Base-by-base conservation (phyloP, 169 alveolate genomes). In the Plasmodium gallinaceum region DNA sequence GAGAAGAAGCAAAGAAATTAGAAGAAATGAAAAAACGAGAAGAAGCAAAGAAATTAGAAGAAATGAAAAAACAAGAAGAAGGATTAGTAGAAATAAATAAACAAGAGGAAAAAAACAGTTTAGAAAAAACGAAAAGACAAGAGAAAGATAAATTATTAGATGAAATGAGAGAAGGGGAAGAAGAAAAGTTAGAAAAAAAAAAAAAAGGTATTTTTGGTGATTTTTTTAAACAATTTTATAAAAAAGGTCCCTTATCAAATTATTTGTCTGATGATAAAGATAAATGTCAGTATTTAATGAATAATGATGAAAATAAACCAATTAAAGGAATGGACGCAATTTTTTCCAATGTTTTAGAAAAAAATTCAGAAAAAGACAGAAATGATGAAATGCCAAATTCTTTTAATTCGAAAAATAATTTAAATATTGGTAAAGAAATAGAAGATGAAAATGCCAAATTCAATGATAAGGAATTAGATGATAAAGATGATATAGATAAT, bases 151-250 rank as follows among this genome's bases (percentile, higher is more conserved):
- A 14, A 45, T 22, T 26, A 42, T 20, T 52, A 22, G 60, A 57
- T 43, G 37, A 32, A 20, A 45, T 32, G 20, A 61, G n/a, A 18
- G 24, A n/a, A 57, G 37, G 22, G 20, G 18, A 46, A n/a, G 26
- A 32, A n/a, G 8, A 20, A 73, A 73, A 73, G 26, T n/a, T n/a
- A 24, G 18, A n/a, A 39, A 9, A 24, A 20, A 14, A 62, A 75
- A 51, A 57, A 37, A 66, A 78, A 57, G 76, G 65, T 43, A 51
- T 78, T 46, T 65, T 78, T 37, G 46, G 54, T n/a, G 65, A 78
- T 10, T 26, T 78, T 64, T 9, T 78, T 54, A 51, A 78, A 78
- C 51, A 65, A 51, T 45, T 78, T 20, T 78, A 78, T 65, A 62
- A 54, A n/a, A 76, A 22, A 39, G 64, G 7, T 42, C 89, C 89